Base-by-base conservation (phyloP, 2,329 filamentous ascomycete genomes). In the Blastomyces gilchristii region DNA sequence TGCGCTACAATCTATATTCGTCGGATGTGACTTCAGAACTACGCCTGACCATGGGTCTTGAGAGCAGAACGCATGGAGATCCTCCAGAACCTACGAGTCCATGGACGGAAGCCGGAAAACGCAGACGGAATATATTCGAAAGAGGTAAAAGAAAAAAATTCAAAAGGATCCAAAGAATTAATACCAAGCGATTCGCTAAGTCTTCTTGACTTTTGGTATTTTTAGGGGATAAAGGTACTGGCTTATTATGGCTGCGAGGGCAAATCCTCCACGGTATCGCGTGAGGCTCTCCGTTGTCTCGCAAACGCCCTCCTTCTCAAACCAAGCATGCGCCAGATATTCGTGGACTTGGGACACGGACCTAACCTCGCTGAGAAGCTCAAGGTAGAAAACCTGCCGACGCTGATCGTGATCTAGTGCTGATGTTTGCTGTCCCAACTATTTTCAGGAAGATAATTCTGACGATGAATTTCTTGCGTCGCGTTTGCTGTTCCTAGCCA, bases 381-480 rank as follows among this genome's bases (percentile, higher is more conserved):
- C 52, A 87, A 87, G 75, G 81, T 78, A 69, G 57, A 71, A 58
- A 60, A 47, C 37, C n/a, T 58, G 34, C 61, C 11, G 7, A 25
- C 50, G 7, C 47, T 31, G 14, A 56, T 16, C 14, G 25, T 12
- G 43, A 12, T 45, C 11, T 58, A 43, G 45, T 22, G 37, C 49
- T 3, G 25, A 31, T 47, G 22, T 14, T 34, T 31, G 22, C 11
- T 37, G 4, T 43, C 9, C 6, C 31, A 18, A 47, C 34, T 43
- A 39, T 28, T 28, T 52, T 22, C 65, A 83, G 80, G 86, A 82
- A 63, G 87, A 91, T 65, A 87, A 81, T 68, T 81, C 83, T 62
- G 91, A 97, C 65, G 88, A 96, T 68, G 92, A 97, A 71, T 97
- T 97, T 74, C 80, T 97, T 1, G 77, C 83, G 64, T 87, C 87